Percentiles rank a stretch among this genome's conserved stretches.
These are phyloP conservation scores for Cercophora samala DNA, from an alignment of 495 filamentous ascomycete species.

Conservation along the genomic window DNA sequence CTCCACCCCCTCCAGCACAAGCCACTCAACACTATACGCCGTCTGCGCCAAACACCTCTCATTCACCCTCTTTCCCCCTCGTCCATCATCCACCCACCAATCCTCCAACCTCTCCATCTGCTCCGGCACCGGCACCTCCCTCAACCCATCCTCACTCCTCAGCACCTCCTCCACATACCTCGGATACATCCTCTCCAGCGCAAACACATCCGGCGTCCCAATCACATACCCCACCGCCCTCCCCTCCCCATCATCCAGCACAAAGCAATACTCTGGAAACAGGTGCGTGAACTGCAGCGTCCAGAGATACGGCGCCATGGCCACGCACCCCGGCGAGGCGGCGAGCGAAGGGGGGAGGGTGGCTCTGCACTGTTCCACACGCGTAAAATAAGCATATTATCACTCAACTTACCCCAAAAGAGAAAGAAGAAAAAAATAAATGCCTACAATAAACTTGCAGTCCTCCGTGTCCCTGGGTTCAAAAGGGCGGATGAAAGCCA, in stretches of 20 bases:
- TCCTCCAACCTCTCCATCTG: conserved; percentile 25
- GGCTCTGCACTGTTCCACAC: conserved; percentile 35
- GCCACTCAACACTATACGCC: conserved; percentile 35
- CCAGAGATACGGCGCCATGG: conserved; percentile 44
- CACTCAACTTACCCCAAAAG: not conserved
- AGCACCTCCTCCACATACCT: conserved; percentile 35
- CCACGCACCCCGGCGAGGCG: conserved; percentile 22
- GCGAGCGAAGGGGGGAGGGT: conserved; percentile 39
- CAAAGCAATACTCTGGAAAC: conserved; percentile 35
- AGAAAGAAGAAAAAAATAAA: conserved; percentile 11
- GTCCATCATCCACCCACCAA: conserved; percentile 16
- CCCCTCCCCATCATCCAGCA: conserved; percentile 42
- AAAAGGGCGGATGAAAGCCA: conserved; percentile 40
- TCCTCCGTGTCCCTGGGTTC: conserved; percentile 32
- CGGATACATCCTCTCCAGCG: conserved; percentile 30
- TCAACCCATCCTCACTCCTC: conserved; percentile 13
- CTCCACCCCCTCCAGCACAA: conserved; percentile 32
- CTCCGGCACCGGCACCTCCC: conserved; percentile 24
- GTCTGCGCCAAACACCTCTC: conserved; percentile 31
- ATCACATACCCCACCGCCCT: conserved; percentile 42
- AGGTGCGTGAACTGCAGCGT: conserved; percentile 44
- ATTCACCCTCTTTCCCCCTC: not conserved
- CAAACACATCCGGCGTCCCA: conserved; percentile 36
- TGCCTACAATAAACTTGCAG: conserved; percentile 38
- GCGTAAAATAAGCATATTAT: not conserved